These are phyloP conservation scores for Cubamyces lactineus DNA, from an alignment of 768 basidiomycete genomes.

Conservation along the genomic window DNA sequence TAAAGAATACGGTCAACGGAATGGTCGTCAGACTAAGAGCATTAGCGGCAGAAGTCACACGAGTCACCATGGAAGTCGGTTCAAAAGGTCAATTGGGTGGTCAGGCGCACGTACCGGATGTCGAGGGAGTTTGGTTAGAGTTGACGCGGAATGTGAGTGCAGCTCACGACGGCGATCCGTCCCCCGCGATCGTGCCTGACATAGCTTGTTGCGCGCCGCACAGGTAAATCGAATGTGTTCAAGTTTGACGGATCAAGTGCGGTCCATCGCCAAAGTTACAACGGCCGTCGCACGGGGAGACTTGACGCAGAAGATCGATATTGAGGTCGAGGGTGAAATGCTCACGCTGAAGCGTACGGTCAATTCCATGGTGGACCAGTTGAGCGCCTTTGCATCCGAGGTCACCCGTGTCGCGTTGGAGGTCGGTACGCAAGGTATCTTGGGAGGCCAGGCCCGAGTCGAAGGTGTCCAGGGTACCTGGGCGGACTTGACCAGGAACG, in stretches of 20 bases:
- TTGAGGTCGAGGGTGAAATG: constrained; percentile 89
- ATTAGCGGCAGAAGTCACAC: constrained; percentile 80
- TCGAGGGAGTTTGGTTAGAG: constrained; percentile 91
- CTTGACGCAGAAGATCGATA: constrained; percentile 90
- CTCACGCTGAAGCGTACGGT: constrained; percentile 80
- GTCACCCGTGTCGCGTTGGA: constrained; percentile 83
- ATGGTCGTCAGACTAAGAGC: constrained; percentile 58
- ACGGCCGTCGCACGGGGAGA: constrained; percentile 92
- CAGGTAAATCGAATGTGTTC: constrained; percentile 83
- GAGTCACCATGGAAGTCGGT: constrained; percentile 85
- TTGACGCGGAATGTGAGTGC: constrained; percentile 69
- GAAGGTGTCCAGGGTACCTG: constrained; percentile 93
- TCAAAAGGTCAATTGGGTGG: constrained; percentile 89
- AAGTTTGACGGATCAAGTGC: constrained; percentile 79
- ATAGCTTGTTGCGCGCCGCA: constrained; percentile 5
- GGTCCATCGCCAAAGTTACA: constrained; percentile 82
- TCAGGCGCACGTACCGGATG: constrained; percentile 85
- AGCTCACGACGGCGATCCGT: background rate
- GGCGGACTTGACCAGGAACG: constrained; percentile 87
- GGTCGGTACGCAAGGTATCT: constrained; percentile 87
- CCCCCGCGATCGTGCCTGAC: background rate
- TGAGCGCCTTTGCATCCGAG: constrained; percentile 86
- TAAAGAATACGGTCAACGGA: constrained; percentile 65
- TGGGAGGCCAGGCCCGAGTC: constrained; percentile 90
- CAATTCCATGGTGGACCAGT: constrained; percentile 93